phyloP scores from a whole-genome alignment of 805 yeast genomes.

The Wickerhamomyces alni region DNA sequence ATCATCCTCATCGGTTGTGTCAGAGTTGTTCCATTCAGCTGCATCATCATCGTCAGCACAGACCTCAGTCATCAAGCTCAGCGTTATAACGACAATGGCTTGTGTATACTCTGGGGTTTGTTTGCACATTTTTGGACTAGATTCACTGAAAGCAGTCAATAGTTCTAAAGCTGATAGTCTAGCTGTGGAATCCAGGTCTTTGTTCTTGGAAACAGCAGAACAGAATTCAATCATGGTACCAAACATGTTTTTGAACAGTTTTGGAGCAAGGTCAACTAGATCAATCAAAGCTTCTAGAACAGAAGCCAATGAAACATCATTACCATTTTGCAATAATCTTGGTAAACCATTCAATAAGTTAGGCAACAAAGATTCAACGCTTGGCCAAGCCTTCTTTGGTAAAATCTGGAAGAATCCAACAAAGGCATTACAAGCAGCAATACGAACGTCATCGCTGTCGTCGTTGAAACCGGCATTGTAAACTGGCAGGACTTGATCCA shows the following conservation, averaged over 20 bases:
- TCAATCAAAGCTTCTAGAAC: slow-evolving; percentile 90
- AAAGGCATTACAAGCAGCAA: slow-evolving; percentile 89
- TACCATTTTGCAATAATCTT: slow-evolving; percentile 69
- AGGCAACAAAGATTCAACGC: slow-evolving; percentile 75
- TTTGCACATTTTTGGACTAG: slow-evolving; percentile 93
- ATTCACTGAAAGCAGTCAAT: slow-evolving; percentile 85
- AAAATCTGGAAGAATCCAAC: slow-evolving; percentile 80
- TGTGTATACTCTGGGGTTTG: slow-evolving; percentile 65
- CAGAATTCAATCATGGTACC: slow-evolving; percentile 82
- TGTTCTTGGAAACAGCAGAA: slow-evolving; percentile 74
- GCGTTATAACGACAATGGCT: slow-evolving; percentile 63
- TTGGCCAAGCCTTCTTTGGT: slow-evolving; percentile 75
- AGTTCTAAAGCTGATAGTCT: slow-evolving; percentile 86
- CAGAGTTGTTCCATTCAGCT: slow-evolving; percentile 78
- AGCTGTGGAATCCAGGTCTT: slow-evolving; percentile 70
- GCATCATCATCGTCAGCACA: slow-evolving; percentile 86
- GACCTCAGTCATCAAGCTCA: slow-evolving; percentile 88
- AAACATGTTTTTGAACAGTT: slow-evolving; percentile 88
- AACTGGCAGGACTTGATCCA: slow-evolving; percentile 54
- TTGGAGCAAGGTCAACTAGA: slow-evolving; percentile 89
- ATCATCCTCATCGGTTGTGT: slow-evolving; percentile 73
- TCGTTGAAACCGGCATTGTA: slow-evolving; percentile 83
- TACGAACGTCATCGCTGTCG: slow-evolving; percentile 72
- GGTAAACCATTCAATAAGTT: slow-evolving; percentile 82
- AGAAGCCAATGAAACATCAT: slow-evolving; percentile 74